phyloP scores from a whole-genome alignment of 805 yeast species.

The Starmerella apicola region DNA sequence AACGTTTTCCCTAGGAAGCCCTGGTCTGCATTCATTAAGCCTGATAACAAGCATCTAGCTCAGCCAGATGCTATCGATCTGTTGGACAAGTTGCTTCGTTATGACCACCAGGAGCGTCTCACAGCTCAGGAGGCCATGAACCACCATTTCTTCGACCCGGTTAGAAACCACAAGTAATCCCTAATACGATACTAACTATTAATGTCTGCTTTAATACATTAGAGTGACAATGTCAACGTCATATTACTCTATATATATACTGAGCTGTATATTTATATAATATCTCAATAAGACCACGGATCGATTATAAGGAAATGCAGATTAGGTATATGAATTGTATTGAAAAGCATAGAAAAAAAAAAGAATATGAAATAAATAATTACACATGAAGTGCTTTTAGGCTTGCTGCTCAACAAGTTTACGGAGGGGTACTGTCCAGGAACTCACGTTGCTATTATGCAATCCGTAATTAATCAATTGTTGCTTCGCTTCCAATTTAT shows the following conservation, averaged over 20 bases:
- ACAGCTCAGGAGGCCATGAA: slow-evolving; percentile 83
- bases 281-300: too few species aligned
- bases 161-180: slow-evolving; percentile 10
- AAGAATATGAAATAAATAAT: too few species aligned
- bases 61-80: slow-evolving; percentile 64
- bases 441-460: slow-evolving; percentile 41
- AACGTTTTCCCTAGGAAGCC: slow-evolving; percentile 69
- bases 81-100: slow-evolving; percentile 58
- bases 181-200: too few species aligned
- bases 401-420: slow-evolving; percentile 34
- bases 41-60: slow-evolving; percentile 54
- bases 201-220: too few species aligned
- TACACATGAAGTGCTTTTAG: not conserved
- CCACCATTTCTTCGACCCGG: slow-evolving; percentile 50
- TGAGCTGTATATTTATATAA: too few species aligned
- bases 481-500: slow-evolving; percentile 11
- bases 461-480: slow-evolving; percentile 42
- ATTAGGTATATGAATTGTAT: too few species aligned
- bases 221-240: too few species aligned
- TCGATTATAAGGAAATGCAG: too few species aligned
- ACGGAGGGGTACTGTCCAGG: slow-evolving; percentile 59
- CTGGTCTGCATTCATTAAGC: slow-evolving; percentile 70
- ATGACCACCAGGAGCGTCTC: slow-evolving; percentile 77
- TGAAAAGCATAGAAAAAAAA: too few species aligned
- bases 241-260: too few species aligned